Evolutionary conservation across 1,284 basidiomycete genomes (phyloP).

Genomic region (Ceratobasidium sp.): DNA sequence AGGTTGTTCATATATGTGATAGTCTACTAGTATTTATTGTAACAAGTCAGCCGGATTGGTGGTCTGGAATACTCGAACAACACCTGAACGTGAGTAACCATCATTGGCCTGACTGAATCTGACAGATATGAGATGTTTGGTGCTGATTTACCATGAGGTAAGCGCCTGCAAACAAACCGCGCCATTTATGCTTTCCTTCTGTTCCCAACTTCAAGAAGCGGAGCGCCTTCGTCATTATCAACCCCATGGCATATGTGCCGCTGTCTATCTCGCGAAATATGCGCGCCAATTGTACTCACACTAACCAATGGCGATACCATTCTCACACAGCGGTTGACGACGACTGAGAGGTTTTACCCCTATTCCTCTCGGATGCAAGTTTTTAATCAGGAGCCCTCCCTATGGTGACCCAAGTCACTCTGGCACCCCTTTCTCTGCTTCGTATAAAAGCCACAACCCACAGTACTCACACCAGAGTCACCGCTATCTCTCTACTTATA

Average conservation of each 20-base stretch:
- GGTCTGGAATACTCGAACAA: too few species aligned
- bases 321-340: conserved; percentile 3
- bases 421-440: too few species aligned
- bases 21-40: background rate
- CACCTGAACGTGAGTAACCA: background rate
- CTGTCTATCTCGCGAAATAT: conserved; percentile 13
- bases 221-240: conserved; percentile 30
- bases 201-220: background rate
- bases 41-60: too few species aligned
- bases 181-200: conserved; percentile 30
- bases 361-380: conserved; percentile 13
- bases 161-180: conserved; percentile 13
- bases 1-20: conserved; percentile 28
- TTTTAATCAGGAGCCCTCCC: background rate
- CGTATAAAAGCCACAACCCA: too few species aligned
- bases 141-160: background rate
- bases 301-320: conserved; percentile 12
- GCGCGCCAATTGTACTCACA: background rate
- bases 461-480: too few species aligned
- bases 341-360: background rate
- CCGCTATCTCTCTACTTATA: too few species aligned
- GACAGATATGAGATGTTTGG: background rate
- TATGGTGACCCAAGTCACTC: too few species aligned
- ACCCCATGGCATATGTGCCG: conserved; percentile 30
- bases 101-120: too few species aligned